Conservation (phyloP, 78 protist species). For the Dictyostelium citrinum region DNA sequence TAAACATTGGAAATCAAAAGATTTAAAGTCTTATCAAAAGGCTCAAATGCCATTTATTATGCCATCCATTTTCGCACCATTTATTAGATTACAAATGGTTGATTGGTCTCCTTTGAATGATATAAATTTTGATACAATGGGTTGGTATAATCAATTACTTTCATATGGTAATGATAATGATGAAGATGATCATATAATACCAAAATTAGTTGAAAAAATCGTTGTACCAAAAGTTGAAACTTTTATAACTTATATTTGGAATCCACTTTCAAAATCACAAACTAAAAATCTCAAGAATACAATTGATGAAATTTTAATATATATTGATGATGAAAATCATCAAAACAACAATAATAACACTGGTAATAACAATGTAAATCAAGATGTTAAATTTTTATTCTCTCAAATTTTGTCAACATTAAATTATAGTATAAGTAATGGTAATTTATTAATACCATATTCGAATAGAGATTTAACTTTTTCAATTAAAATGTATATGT, state of each 20-base stretch:
- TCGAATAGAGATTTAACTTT: neutral
- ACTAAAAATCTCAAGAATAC: neutral
- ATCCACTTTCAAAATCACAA: conserved; percentile 44
- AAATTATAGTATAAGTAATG: neutral
- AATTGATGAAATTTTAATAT: conserved; percentile 27
- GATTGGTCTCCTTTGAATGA: conserved; percentile 40
- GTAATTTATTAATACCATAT: neutral
- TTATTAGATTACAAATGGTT: conserved; percentile 28
- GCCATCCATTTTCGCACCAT: conserved; percentile 55
- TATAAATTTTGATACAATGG: neutral
- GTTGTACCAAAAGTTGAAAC: conserved; percentile 43
- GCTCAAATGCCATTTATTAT: conserved; percentile 16
- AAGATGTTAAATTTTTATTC: neutral
- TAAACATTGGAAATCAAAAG: conserved; percentile 59
- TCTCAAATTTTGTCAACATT: neutral
- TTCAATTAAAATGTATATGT: neutral
- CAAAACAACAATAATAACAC: neutral
- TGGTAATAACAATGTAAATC: neutral
- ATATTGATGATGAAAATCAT: neutral
- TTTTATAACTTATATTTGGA: conserved; percentile 21
- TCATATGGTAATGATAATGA: neutral
- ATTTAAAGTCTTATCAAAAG: conserved; percentile 20
- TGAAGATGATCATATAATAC: conserved; percentile 41
- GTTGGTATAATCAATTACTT: conserved; percentile 32
- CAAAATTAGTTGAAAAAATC: conserved; percentile 25